A percentile compares a stretch with the other conserved stretches of the same genome.
These are phyloP conservation scores for Tolypocladium pustulatum DNA, from an alignment of 2,329 filamentous ascomycete species.

Conservation along the genomic window DNA sequence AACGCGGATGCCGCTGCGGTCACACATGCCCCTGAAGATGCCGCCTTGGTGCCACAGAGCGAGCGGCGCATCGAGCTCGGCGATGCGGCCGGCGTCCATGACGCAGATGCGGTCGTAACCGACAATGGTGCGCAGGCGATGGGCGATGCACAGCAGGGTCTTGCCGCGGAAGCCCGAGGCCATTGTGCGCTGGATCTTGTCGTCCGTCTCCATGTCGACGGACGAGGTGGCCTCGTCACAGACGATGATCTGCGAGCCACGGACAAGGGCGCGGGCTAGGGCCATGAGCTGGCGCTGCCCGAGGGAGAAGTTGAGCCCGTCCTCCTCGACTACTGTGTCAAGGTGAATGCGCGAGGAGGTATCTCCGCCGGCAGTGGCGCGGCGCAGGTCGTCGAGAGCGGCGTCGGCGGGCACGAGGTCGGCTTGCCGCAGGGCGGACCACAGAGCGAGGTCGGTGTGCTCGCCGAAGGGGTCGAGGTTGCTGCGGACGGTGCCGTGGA, in stretches of 20 bases:
- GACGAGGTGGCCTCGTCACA: constrained; percentile 93
- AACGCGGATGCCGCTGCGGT: constrained; percentile 63
- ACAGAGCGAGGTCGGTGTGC: constrained; percentile 67
- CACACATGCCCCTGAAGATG: constrained; percentile 86
- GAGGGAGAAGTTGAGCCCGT: constrained; percentile 91
- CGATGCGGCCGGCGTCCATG: constrained; percentile 83
- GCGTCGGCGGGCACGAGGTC: constrained; percentile 53
- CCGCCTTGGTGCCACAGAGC: constrained; percentile 62
- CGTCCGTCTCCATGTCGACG: constrained; percentile 93
- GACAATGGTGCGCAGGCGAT: constrained; percentile 84
- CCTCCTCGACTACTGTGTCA: constrained; percentile 79
- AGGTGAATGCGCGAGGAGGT: constrained; percentile 68
- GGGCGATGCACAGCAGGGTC: constrained; percentile 86
- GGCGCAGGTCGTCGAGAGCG: constrained; percentile 50
- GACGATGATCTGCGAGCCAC: constrained; percentile 82
- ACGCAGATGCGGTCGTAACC: constrained; percentile 93
- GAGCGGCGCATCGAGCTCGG: constrained; percentile 71
- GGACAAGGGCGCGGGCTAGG: constrained; percentile 78
- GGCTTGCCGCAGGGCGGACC: constrained; percentile 67
- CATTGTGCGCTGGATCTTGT: constrained; percentile 89
- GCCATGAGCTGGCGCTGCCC: constrained; percentile 95
- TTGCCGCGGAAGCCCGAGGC: constrained; percentile 73
- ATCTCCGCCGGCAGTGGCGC: constrained; percentile 56
- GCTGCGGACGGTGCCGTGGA: constrained; percentile 67
- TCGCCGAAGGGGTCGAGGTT: constrained; percentile 76